Percentiles rank a stretch among this genome's conserved stretches.
Evolutionary conservation across 2,329 filamentous ascomycete genomes (phyloP).

Genomic region (Cladosporium cucumerinum): DNA sequence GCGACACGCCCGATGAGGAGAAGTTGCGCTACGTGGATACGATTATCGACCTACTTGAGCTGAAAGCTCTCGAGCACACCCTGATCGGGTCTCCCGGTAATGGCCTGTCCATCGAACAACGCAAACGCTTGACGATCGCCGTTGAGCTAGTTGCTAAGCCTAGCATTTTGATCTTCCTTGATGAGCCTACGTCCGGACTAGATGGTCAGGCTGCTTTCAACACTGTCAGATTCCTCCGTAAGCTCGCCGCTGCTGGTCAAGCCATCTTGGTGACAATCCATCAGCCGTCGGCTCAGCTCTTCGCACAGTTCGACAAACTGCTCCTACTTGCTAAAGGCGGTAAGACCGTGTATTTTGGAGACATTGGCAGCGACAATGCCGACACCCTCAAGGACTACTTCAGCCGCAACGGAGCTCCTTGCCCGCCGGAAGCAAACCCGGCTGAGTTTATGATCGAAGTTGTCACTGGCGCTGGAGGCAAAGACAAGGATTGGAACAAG

Average conservation of each 20-base stretch:
- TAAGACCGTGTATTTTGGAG: constrained; percentile 65
- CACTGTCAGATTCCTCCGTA: constrained; percentile 55
- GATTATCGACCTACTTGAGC: constrained; percentile 61
- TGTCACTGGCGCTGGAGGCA: constrained; percentile 42
- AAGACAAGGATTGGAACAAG: constrained; percentile 44
- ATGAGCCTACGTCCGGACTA: constrained; percentile 54
- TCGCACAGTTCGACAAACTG: constrained; percentile 64
- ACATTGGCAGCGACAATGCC: constrained; percentile 44
- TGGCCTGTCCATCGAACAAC: constrained; percentile 57
- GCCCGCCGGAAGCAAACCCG: constrained; percentile 51
- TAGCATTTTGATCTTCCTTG: constrained; percentile 60
- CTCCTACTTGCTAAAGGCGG: constrained; percentile 62
- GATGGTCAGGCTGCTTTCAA: constrained; percentile 64
- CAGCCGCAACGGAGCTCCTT: constrained; percentile 50
- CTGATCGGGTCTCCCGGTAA: constrained; percentile 59
- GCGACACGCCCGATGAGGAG: constrained; percentile 55
- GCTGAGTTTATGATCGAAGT: constrained; percentile 53
- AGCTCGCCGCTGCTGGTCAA: constrained; percentile 63
- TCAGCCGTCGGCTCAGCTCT: constrained; percentile 64
- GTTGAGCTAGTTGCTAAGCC: constrained; percentile 57
- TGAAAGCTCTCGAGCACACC: constrained; percentile 63
- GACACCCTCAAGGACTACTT: constrained; percentile 49
- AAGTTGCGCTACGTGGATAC: constrained; percentile 67
- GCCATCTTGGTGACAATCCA: constrained; percentile 69
- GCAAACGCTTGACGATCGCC: constrained; percentile 56